A percentile compares a stretch with the other conserved stretches of the same genome.
Evolutionary conservation across 2,329 filamentous ascomycete species (phyloP).

Genomic region (Parafenestella ontariensis): DNA sequence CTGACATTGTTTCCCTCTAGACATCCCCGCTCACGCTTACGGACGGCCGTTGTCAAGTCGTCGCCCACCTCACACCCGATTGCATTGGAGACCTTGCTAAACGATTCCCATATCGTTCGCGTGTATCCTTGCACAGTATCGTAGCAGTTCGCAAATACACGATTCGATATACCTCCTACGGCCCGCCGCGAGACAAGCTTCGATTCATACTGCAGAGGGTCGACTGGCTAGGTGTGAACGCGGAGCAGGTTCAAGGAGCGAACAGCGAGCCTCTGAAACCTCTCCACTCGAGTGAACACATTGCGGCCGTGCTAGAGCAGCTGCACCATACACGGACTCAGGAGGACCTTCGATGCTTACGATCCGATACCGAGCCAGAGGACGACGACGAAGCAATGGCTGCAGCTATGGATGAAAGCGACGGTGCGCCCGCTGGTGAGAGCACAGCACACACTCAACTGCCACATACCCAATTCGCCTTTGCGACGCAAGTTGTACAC

Average conservation of each 20-base stretch:
- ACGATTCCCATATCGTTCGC: slow-evolving; percentile 3
- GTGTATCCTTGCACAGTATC: slow-evolving; percentile 4
- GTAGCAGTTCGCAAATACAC: slow-evolving; percentile 33
- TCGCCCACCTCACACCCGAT: slow-evolving; percentile 19
- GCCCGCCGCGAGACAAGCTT: slow-evolving; percentile 27
- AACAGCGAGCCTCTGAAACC: not conserved
- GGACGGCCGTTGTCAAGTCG: slow-evolving; percentile 34
- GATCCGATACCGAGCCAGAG: not conserved
- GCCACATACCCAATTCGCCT: slow-evolving; percentile 28
- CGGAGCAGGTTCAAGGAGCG: not conserved
- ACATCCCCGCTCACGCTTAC: slow-evolving; percentile 31
- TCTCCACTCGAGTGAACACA: slow-evolving; percentile 13
- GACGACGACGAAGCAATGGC: slow-evolving; percentile 18
- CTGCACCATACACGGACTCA: slow-evolving; percentile 18
- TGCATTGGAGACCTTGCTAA: slow-evolving; percentile 16
- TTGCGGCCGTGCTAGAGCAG: slow-evolving; percentile 9
- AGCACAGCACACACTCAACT: slow-evolving; percentile 21
- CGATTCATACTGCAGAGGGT: slow-evolving; percentile 29
- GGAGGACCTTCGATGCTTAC: slow-evolving; percentile 28
- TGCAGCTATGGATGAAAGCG: not conserved
- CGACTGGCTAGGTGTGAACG: slow-evolving; percentile 17
- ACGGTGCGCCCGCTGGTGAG: not conserved
- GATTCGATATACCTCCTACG: slow-evolving; percentile 36
- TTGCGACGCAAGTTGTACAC: slow-evolving; percentile 30
- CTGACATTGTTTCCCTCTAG: slow-evolving; percentile 13